Base-by-base conservation (phyloP, 352 stramenopile species). In the Halophytophthora polymorphica region DNA sequence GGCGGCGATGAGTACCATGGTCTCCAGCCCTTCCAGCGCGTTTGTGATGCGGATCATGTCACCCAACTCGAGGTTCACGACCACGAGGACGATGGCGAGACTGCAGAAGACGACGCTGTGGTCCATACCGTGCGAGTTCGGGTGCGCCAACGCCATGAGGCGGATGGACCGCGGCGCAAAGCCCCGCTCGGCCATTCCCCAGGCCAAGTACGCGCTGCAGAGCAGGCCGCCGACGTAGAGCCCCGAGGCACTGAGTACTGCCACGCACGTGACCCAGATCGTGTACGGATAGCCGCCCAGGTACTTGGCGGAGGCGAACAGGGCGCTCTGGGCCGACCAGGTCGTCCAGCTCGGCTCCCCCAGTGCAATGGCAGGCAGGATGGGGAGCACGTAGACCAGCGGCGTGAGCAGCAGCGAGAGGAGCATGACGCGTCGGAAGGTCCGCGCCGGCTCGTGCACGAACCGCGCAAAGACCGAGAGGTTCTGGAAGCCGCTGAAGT, bases 31-130 rank as follows among this genome's bases (percentile, higher is more conserved):
- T 15, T 60, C 58, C 23, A 85, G 57, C 5, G 71, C 66, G 52
- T 85, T 87, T 11, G 70, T 62, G 43, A 87, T 70, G n/a, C 64
- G 50, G 6, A 83, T 49, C 71, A 87, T 74, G 35, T 79, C 71
- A 33, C 71, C 52, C 22, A 61, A 69, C 44, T 78, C 67, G 21
- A 78, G 59, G 45, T 77, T 83, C 18, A 81, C 59, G 35, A 86
- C 60, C 3, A 84, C 71, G 17, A 86, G 65, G 42, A 83, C 77
- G 41, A 84, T 70, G 2, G 73, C 72, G 38, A 86, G 56, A 41
- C 68, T 83, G 54, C 66, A 71, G 57, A 76, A 81, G 28, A 84
- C 74, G 0, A 77, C 75, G 14, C 72, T 64, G 45, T 69, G 55
- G 55, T 64, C 60, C 12, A 69, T 69, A 6, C 49, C 60, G 29